A percentile compares a stretch with the other conserved stretches of the same genome.
These are phyloP conservation scores for Kazachstania bromeliacearum DNA, from an alignment of 805 yeast genomes.

Conservation along the genomic window DNA sequence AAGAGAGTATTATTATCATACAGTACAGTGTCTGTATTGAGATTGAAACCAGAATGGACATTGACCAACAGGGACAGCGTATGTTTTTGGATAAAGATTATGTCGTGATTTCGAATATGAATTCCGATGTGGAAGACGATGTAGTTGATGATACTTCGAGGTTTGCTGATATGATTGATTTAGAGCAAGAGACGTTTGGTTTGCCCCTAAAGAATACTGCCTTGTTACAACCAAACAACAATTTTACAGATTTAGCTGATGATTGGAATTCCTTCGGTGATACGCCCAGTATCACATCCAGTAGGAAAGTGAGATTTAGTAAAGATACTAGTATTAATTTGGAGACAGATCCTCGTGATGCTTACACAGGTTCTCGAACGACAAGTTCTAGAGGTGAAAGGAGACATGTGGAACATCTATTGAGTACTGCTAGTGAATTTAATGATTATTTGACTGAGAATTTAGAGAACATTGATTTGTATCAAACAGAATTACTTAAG, in stretches of 20 bases:
- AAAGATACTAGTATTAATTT: background rate
- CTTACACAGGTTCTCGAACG: background rate
- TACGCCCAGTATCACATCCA: too few relatives aligned
- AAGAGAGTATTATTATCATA: too few relatives aligned
- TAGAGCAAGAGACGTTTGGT: conserved; percentile 1
- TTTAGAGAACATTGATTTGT: conserved; percentile 18
- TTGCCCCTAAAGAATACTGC: conserved; percentile 1
- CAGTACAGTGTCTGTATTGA: background rate
- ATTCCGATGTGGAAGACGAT: background rate
- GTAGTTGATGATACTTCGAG: background rate
- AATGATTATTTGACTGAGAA: conserved; percentile 21
- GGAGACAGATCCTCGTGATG: background rate
- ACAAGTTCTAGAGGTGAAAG: background rate
- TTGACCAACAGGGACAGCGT: background rate
- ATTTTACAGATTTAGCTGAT: conserved; percentile 1
- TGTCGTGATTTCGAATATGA: background rate
- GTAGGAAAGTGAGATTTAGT: conserved; percentile 8
- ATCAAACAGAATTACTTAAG: conserved; percentile 13
- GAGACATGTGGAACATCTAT: conserved; percentile 21
- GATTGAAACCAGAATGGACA: background rate
- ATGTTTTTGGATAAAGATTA: background rate
- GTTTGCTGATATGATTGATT: background rate
- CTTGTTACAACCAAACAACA: background rate
- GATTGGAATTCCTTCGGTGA: background rate
- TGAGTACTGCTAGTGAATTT: conserved; percentile 22